Evolutionary conservation across 176 grass and related monocot genomes (phyloP), one percentile per base, ranked within the genome.

Genomic region (Cenchrus americanus): DNA sequence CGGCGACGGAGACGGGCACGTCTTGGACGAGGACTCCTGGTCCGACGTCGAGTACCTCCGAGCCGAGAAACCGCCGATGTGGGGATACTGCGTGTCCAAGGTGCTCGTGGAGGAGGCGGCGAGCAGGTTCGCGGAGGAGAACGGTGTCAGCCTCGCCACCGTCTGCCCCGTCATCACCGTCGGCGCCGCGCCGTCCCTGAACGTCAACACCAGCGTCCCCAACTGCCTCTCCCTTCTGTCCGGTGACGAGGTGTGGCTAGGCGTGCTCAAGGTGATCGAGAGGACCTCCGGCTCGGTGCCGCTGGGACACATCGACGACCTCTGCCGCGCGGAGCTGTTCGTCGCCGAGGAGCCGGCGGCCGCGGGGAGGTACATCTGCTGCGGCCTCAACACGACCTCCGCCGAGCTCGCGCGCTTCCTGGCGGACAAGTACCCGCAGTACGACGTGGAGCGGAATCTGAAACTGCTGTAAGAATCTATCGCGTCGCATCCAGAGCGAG

Each of bases 271-370:
- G 37, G 6, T 0, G 12, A 51, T 14, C 0, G 69, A 83, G 69
- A 14, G 0, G 69, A 8, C 2, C 4, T 4, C 23, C 43, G 24
- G 69, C 24, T 30, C 15, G 17, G 43, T 48, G 54, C 2, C 42
- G 22, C 2, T 95, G 43, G 62, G 66, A 1, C 93, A 95, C 62
- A 23, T 95, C 7, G 78, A 84, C n/a, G 93, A 95, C 66, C 14
- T 95, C 4, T 90, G 90, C 85, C 85, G 92, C 69, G 93, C 90
- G 19, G 90, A 92, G 73, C 69, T 90, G 32, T 90, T 92, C 68
- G 62, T 78, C 8, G 90, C 85, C 15, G 89, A 94, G 77, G 44
- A 46, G 15, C 63, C 14, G 8, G 40, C 73, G 1, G 87, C 89
- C 17, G 71, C 75, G 1, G 87, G 82, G 60, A 86, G 87, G 47